Conservation (phyloP, 345 rosid species). For the Punica granatum region DNA sequence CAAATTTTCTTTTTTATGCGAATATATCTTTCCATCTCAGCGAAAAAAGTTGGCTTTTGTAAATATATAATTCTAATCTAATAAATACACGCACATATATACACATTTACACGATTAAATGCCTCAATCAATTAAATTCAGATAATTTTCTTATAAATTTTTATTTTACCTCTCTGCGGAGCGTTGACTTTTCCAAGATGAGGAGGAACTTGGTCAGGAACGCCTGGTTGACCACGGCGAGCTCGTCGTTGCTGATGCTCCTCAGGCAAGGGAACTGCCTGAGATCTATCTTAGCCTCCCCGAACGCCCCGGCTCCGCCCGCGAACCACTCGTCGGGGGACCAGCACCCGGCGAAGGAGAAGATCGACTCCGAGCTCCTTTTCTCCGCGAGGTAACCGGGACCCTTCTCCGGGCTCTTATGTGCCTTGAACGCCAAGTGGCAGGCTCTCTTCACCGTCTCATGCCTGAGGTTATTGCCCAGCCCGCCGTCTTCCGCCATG, state of each 20-base stretch:
- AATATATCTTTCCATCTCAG: too few relatives aligned
- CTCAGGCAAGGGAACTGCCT: conserved; percentile 43
- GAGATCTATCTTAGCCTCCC: conserved; percentile 36
- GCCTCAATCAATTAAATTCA: too few relatives aligned
- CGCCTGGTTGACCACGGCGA: conserved; percentile 59
- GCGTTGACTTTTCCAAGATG: conserved; percentile 15
- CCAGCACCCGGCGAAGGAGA: conserved; percentile 54
- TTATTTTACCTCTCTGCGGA: conserved; percentile 30
- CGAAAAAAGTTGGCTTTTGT: too few relatives aligned
- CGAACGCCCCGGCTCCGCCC: conserved; percentile 30
- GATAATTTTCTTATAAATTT: not conserved
- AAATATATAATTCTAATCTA: too few relatives aligned
- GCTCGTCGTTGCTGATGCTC: conserved; percentile 37
- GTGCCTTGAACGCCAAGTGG: conserved; percentile 28
- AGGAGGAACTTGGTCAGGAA: conserved; percentile 28
- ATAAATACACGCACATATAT: too few relatives aligned
- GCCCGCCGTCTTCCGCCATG: not conserved
- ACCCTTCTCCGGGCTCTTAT: conserved; percentile 19
- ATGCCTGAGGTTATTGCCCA: conserved; percentile 16
- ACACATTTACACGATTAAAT: too few relatives aligned
- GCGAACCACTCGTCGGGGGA: conserved; percentile 26
- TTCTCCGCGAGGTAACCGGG: conserved; percentile 16
- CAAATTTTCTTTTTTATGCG: too few relatives aligned
- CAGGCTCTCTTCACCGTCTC: conserved; percentile 39
- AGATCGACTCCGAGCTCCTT: conserved; percentile 18